phyloP scores from a whole-genome alignment of 23 red algal genomes.

The Gracilaria vermiculophylla region DNA sequence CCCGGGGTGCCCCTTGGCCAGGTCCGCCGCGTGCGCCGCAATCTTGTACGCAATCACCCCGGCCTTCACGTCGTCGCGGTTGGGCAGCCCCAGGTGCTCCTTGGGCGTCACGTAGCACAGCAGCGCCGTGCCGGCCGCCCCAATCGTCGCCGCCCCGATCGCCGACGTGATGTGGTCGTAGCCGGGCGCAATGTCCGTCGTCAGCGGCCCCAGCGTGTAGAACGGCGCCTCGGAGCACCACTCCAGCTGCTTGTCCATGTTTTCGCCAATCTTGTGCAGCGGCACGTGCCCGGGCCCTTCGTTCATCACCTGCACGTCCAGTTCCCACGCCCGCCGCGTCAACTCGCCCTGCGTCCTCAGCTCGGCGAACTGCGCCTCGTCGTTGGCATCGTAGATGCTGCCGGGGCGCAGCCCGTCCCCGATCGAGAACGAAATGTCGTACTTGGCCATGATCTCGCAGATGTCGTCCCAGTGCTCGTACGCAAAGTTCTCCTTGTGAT shows the following conservation, averaged over 20 bases:
- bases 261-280: slow-evolving; percentile 96
- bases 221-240: slow-evolving; percentile 98
- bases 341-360: slow-evolving; percentile 96
- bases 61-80: slow-evolving; percentile 95
- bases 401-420: slow-evolving; percentile 99
- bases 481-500: slow-evolving; percentile 99
- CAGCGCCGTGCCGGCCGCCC: slow-evolving; percentile 81
- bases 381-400: slow-evolving; percentile 95
- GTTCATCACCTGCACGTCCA: slow-evolving; percentile 99
- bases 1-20: slow-evolving; percentile 89
- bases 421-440: slow-evolving; percentile 97
- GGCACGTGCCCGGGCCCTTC: slow-evolving; percentile 99
- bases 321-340: slow-evolving; percentile 94
- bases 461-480: slow-evolving; percentile 99
- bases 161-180: slow-evolving; percentile 97
- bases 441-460: slow-evolving; percentile 95
- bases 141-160: slow-evolving; percentile 98
- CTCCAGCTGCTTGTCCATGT: slow-evolving; percentile 96
- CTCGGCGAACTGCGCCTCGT: slow-evolving; percentile 97
- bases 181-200: slow-evolving; percentile 93
- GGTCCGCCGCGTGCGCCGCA: slow-evolving; percentile 97
- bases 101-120: slow-evolving; percentile 99
- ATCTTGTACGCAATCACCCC: slow-evolving; percentile 97
- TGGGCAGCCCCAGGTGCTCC: slow-evolving; percentile 97
- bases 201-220: slow-evolving; percentile 95